Base-by-base conservation (phyloP, 2,329 filamentous ascomycete species). In the Colletotrichum magnum region DNA sequence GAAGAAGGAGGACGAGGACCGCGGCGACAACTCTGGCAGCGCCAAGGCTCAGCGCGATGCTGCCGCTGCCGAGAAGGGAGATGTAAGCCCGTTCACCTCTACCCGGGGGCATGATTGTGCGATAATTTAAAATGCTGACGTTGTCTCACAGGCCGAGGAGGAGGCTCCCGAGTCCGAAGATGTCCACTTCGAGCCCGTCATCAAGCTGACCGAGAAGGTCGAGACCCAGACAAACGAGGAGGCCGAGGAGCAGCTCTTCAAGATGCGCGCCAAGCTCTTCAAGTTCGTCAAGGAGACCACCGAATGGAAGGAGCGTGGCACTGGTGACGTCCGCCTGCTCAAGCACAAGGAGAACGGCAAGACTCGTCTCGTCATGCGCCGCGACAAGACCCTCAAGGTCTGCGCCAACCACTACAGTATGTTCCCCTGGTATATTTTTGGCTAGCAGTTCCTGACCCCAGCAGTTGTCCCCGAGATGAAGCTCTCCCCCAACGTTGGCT, bases 231-330 rank as follows among this genome's bases (percentile, higher is more conserved):
- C 96, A 83, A 97, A 98, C 86, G 96, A 99, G 85, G 96, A 99
- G 88, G 90, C 92, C 53, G 96, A 99, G 88, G 95, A 98, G 87
- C 94, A 97, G 86, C 88, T 90, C 47, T 99, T 98, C 91, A 98
- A 98, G 92, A 98, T 98, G 95, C 94, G 96, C 77, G 96, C 96
- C 79, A 99, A 99, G 90, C 92, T 99, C 74, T 99, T 99, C 92
- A 95, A 95, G 86, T 99, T 98, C 82, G 92, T 97, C 84, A 90
- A 93, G 76, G 94, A 97, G 62, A 90, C 88, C 76, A 92, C 92
- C 82, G 96, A 98, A 87, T 99, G 96, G 96, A 99, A 98, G 89
- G 96, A 99, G 90, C 93, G 96, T 80, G 96, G 96, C 74, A 98
- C 96, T 73, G 96, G 96, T 77, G 95, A 98, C 78, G 95, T 98